These are phyloP conservation scores for Tolypocladium tundrense DNA, from an alignment of 2,329 filamentous ascomycete genomes.

Conservation along the genomic window DNA sequence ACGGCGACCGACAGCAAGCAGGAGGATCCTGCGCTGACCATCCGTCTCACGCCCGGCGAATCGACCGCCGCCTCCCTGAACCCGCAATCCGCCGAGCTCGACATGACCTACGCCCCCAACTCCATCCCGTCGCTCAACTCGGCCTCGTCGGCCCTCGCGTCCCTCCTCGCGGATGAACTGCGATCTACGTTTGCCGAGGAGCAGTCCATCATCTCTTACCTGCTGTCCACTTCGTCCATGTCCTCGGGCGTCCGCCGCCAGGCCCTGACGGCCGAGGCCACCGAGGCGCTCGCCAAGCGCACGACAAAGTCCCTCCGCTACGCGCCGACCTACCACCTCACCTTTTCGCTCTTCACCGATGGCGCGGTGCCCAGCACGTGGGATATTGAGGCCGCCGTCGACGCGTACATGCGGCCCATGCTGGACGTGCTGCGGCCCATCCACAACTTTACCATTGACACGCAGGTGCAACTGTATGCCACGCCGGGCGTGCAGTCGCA, in stretches of 20 bases:
- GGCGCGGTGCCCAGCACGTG: conserved; percentile 71
- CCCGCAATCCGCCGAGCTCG: conserved; percentile 59
- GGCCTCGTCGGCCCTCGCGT: conserved; percentile 62
- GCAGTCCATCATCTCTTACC: conserved; percentile 71
- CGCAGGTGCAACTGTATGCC: conserved; percentile 94
- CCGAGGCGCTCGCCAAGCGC: conserved; percentile 53
- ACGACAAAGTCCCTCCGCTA: conserved; percentile 83
- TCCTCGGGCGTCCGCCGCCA: conserved; percentile 36
- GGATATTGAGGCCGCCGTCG: conserved; percentile 77
- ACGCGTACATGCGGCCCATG: conserved; percentile 72
- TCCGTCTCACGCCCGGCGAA: conserved; percentile 59
- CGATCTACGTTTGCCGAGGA: conserved; percentile 77
- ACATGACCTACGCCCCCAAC: conserved; percentile 66
- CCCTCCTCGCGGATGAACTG: conserved; percentile 69
- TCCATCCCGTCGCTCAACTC: conserved; percentile 57
- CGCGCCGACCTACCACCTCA: conserved; percentile 86
- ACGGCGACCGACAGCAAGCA: conserved; percentile 22
- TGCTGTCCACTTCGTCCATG: conserved; percentile 51
- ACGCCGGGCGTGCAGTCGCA: conserved; percentile 50
- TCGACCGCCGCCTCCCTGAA: conserved; percentile 54
- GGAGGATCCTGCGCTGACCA: conserved; percentile 51
- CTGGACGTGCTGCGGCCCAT: conserved; percentile 70
- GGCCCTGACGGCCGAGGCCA: conserved; percentile 37
- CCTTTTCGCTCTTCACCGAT: conserved; percentile 87
- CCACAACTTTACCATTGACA: conserved; percentile 92